These are phyloP conservation scores for Herpetomonas samuelpessoai DNA, from an alignment of 208 protist genomes.

Conservation along the genomic window DNA sequence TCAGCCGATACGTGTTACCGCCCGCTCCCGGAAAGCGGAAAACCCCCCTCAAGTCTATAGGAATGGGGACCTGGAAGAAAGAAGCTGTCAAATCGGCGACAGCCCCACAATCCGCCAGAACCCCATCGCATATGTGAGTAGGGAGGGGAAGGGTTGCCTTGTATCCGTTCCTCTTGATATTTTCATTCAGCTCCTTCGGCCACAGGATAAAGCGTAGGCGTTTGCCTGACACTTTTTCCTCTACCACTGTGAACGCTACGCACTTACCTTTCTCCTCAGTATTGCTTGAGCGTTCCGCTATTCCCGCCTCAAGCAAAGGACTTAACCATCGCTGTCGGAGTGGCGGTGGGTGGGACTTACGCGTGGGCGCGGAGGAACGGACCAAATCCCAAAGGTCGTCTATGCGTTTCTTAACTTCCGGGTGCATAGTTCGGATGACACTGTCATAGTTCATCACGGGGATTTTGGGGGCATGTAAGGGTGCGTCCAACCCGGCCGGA, in stretches of 20 bases:
- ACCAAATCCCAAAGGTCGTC: neutral
- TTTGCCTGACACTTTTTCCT: conserved; percentile 11
- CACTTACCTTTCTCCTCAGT: neutral
- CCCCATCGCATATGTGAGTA: neutral
- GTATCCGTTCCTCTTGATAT: conserved; percentile 13
- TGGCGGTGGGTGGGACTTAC: neutral
- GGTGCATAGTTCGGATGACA: neutral
- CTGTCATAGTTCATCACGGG: neutral
- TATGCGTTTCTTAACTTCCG: neutral
- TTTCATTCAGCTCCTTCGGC: conserved; percentile 12
- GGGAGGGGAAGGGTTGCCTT: neutral
- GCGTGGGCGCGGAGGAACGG: neutral
- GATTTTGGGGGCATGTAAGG: conserved; percentile 1
- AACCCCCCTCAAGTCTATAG: neutral
- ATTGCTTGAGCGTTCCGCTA: conserved; percentile 8
- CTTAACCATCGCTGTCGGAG: neutral
- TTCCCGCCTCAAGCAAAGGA: neutral
- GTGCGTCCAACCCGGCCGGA: neutral
- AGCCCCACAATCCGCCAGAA: conserved; percentile 11
- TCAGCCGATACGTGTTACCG: neutral
- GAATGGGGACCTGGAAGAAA: conserved; percentile 18
- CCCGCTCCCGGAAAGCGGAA: conserved; percentile 3
- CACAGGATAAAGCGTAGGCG: conserved; percentile 17
- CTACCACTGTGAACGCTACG: conserved; percentile 13
- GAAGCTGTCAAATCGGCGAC: conserved; percentile 16